These are phyloP conservation scores for Persicaria tinctoria DNA, from an alignment of 148 eudicot species.

Conservation along the genomic window DNA sequence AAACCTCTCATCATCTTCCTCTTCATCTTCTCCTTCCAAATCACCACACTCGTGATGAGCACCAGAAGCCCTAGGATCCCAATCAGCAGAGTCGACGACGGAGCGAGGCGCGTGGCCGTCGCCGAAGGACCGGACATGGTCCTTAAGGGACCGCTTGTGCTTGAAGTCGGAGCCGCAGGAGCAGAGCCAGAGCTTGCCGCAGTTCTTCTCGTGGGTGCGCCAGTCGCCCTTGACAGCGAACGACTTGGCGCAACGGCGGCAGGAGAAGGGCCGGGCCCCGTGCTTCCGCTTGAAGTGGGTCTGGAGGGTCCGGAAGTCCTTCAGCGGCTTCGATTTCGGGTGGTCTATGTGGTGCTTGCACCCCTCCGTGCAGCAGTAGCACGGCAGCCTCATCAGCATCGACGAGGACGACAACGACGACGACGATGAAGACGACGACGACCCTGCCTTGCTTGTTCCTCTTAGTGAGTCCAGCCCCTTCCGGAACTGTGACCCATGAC, in stretches of 20 bases:
- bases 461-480: conserved; percentile 11
- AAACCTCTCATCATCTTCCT: not conserved
- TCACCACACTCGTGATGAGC: not conserved
- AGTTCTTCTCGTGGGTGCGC: conserved; percentile 15
- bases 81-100: not conserved
- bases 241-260: not conserved
- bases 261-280: conserved; percentile 4
- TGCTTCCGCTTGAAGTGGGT: conserved; percentile 13
- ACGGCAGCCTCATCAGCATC: conserved; percentile 3
- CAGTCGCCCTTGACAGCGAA: conserved; percentile 10
- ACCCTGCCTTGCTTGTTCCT: not conserved
- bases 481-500: conserved; percentile 11
- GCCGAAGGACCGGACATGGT: conserved; percentile 7
- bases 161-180: conserved; percentile 9
- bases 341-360: conserved; percentile 10
- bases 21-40: not conserved
- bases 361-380: conserved; percentile 12
- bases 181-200: conserved; percentile 9
- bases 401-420: not conserved
- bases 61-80: not conserved
- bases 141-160: conserved; percentile 10
- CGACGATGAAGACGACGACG: not conserved
- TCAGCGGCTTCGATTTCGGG: conserved; percentile 8
- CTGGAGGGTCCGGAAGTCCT: conserved; percentile 11
- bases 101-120: conserved; percentile 1